A percentile compares a stretch with the other conserved stretches of the same genome.
Conservation (phyloP, 1,284 basidiomycete genomes). For the Moniliella sp. region DNA sequence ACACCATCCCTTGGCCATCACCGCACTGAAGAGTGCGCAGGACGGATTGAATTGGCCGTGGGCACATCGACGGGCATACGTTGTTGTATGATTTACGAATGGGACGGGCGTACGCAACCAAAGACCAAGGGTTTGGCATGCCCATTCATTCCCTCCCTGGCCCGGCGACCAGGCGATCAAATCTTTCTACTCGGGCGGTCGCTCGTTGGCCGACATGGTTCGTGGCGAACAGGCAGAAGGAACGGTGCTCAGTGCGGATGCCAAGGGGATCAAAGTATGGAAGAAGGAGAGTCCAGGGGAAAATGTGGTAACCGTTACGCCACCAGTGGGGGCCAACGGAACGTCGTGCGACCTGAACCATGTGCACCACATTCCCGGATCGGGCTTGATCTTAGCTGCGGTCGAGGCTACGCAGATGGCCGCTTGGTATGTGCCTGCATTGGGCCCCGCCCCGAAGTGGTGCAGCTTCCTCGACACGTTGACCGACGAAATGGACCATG, state of each 20-base stretch:
- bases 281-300: slow-evolving; percentile 56
- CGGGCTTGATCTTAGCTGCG: slow-evolving; percentile 25
- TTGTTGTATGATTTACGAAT: slow-evolving; percentile 82
- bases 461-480: slow-evolving; percentile 90
- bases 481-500: slow-evolving; percentile 56
- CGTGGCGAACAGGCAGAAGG: slow-evolving; percentile 38
- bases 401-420: slow-evolving; percentile 30
- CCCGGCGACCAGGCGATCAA: slow-evolving; percentile 42
- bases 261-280: slow-evolving; percentile 33
- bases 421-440: slow-evolving; percentile 59
- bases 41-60: slow-evolving; percentile 80
- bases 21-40: slow-evolving; percentile 48
- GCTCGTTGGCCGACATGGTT: slow-evolving; percentile 45
- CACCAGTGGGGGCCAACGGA: slow-evolving; percentile 64
- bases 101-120: slow-evolving; percentile 57
- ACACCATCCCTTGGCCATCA: slow-evolving; percentile 58
- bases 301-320: slow-evolving; percentile 81
- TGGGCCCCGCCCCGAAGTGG: slow-evolving; percentile 90
- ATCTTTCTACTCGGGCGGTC: slow-evolving; percentile 44
- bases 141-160: slow-evolving; percentile 72
- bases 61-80: slow-evolving; percentile 81
- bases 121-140: slow-evolving; percentile 91
- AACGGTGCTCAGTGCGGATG: slow-evolving; percentile 23
- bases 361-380: slow-evolving; percentile 27
- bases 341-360: slow-evolving; percentile 42